Evolutionary conservation across 1,284 basidiomycete genomes (phyloP).

Genomic region (Leccinum griseonigrum): DNA sequence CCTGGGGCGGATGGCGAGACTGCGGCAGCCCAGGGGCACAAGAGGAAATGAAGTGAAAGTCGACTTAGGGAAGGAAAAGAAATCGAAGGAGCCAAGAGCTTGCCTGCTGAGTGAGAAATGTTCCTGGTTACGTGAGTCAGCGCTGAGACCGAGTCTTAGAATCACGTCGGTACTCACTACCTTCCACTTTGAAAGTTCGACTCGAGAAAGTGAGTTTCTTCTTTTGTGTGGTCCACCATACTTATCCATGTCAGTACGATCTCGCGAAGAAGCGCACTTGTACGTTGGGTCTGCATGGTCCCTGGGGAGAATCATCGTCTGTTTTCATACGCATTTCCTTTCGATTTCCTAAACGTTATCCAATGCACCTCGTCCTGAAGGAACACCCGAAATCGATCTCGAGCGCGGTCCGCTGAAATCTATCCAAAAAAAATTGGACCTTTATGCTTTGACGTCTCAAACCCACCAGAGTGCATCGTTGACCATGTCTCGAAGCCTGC

Average conservation of each 20-base stretch:
- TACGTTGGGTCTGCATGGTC: conserved; percentile 85
- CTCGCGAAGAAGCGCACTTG: conserved; percentile 78
- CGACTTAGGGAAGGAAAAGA: conserved; percentile 41
- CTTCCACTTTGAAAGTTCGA: conserved; percentile 72
- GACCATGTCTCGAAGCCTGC: conserved; percentile 82
- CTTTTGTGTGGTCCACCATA: not conserved
- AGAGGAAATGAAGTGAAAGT: conserved; percentile 44
- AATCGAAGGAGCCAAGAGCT: conserved; percentile 49
- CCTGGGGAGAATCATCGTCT: conserved; percentile 81
- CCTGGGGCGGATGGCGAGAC: conserved; percentile 21
- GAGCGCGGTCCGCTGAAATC: conserved; percentile 82
- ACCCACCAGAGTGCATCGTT: conserved; percentile 62
- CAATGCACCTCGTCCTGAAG: conserved; percentile 58
- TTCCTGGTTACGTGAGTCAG: not conserved
- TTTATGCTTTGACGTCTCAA: conserved; percentile 76
- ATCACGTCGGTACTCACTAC: conserved; percentile 76
- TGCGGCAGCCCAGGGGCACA: conserved; percentile 14
- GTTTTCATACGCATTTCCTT: conserved; percentile 87
- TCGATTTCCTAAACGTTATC: conserved; percentile 85
- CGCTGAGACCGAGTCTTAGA: conserved; percentile 38
- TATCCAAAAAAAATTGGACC: conserved; percentile 60
- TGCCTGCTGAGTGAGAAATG: conserved; percentile 74
- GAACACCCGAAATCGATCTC: conserved; percentile 76
- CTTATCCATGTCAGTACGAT: conserved; percentile 57
- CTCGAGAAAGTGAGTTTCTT: conserved; percentile 71